Evolutionary conservation across 352 stramenopile species (phyloP).

Genomic region (Phytophthora cactorum): DNA sequence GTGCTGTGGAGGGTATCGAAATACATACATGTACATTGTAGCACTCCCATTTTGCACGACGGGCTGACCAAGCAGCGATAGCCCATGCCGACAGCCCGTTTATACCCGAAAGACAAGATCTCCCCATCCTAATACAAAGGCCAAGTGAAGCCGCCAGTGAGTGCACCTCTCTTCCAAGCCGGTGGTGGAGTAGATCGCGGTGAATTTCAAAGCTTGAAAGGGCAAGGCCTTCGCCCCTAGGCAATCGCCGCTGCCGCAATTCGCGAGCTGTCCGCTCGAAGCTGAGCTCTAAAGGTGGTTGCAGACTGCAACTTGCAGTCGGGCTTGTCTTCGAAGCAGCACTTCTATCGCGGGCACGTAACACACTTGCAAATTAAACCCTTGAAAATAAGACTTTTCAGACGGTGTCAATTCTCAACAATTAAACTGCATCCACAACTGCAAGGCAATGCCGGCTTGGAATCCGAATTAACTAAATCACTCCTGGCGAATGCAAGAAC

Average conservation of each 20-base stretch:
- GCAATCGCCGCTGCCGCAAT: neutral
- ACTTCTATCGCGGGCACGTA: neutral
- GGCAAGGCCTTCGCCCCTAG: too few species aligned
- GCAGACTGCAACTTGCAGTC: neutral
- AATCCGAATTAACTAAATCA: too few species aligned
- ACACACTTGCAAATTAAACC: conserved; percentile 8
- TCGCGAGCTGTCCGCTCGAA: too few species aligned
- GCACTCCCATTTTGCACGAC: neutral
- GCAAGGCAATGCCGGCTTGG: too few species aligned
- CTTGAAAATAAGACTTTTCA: neutral
- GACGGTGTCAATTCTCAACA: too few species aligned
- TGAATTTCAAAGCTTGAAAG: neutral
- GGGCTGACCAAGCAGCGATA: neutral
- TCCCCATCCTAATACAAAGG: conserved; percentile 21
- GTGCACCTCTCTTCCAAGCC: conserved; percentile 13
- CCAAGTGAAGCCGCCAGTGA: conserved; percentile 11
- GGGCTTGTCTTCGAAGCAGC: neutral
- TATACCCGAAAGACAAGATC: conserved; percentile 16
- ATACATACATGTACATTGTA: neutral
- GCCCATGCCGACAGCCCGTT: neutral
- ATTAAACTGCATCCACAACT: too few species aligned
- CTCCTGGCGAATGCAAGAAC: neutral
- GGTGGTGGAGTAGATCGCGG: conserved; percentile 1
- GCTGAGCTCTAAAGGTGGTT: too few species aligned
- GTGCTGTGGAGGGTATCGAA: neutral